Conservation (phyloP, 2,329 filamentous ascomycete species). For the Paramyrothecium sp. region DNA sequence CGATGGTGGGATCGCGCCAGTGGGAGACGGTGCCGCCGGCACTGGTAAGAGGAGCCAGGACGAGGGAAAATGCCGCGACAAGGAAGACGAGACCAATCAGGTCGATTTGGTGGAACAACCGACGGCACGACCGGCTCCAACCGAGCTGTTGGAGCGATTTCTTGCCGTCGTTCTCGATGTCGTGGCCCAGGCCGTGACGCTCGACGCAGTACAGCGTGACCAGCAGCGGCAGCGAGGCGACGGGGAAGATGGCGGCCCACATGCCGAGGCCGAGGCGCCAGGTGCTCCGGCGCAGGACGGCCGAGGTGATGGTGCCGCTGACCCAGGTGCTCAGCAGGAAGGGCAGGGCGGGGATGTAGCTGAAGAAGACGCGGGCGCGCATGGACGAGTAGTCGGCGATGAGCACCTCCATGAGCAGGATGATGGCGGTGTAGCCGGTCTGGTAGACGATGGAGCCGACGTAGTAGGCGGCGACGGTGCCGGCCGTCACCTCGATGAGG, state of each 20-base stretch:
- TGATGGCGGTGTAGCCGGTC: conserved; percentile 56
- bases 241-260: conserved; percentile 61
- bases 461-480: conserved; percentile 47
- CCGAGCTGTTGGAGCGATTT: neutral
- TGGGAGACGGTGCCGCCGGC: conserved; percentile 46
- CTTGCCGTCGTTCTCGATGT: conserved; percentile 3
- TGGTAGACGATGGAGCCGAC: conserved; percentile 55
- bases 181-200: conserved; percentile 13
- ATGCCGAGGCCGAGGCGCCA: conserved; percentile 66
- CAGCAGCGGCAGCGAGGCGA: conserved; percentile 54
- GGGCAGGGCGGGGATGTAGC: conserved; percentile 58
- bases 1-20: conserved; percentile 50
- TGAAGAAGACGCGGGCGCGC: conserved; percentile 58
- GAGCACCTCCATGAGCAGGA: conserved; percentile 59
- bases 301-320: conserved; percentile 52
- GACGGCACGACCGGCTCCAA: conserved; percentile 26
- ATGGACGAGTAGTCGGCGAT: conserved; percentile 61
- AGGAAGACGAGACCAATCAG: conserved; percentile 45
- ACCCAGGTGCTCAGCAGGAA: conserved; percentile 65
- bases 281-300: conserved; percentile 46
- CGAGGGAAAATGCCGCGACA: conserved; percentile 43
- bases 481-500: conserved; percentile 50
- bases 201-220: conserved; percentile 34
- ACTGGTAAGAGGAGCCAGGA: conserved; percentile 52
- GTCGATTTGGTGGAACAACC: conserved; percentile 58